Percentiles rank a stretch among this genome's conserved stretches.
These are phyloP conservation scores for Coemansia sp. DNA, from an alignment of 192 early-diverging fungal species.

Conservation along the genomic window DNA sequence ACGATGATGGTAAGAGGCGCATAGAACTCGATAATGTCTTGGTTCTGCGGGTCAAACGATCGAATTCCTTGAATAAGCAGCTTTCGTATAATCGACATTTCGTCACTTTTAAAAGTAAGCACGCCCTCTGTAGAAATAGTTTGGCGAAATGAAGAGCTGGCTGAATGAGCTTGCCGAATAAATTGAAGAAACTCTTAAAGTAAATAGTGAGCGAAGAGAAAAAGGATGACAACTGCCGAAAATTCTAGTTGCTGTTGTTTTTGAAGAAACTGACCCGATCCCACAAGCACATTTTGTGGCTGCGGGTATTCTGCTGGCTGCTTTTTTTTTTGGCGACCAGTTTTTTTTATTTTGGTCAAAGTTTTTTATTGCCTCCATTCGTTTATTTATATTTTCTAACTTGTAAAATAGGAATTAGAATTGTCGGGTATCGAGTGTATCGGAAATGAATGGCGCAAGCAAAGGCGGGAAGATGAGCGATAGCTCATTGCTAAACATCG, in stretches of 20 bases:
- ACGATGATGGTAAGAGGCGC: slow-evolving; percentile 93
- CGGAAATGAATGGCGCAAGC: background rate
- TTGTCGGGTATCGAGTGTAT: background rate
- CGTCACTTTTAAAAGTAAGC: background rate
- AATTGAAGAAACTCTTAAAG: background rate
- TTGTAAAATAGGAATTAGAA: background rate
- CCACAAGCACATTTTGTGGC: slow-evolving; percentile 9
- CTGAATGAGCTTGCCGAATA: background rate
- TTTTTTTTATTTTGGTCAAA: background rate
- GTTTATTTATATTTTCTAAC: background rate
- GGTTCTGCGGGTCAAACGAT: slow-evolving; percentile 79
- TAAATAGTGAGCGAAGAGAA: slow-evolving; percentile 3
- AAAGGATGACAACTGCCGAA: background rate
- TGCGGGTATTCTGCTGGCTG: background rate
- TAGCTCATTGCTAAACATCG: slow-evolving; percentile 20
- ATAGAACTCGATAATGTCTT: slow-evolving; percentile 78
- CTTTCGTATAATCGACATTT: slow-evolving; percentile 68
- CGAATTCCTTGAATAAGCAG: slow-evolving; percentile 84
- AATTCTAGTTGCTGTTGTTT: background rate
- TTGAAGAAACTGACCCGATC: background rate
- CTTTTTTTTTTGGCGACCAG: background rate
- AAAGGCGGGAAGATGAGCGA: background rate
- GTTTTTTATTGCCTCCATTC: background rate
- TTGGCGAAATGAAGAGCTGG: background rate
- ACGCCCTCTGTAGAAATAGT: background rate